phyloP scores from a whole-genome alignment of 2,329 filamentous ascomycete species.

The Bipolaris gigantea region DNA sequence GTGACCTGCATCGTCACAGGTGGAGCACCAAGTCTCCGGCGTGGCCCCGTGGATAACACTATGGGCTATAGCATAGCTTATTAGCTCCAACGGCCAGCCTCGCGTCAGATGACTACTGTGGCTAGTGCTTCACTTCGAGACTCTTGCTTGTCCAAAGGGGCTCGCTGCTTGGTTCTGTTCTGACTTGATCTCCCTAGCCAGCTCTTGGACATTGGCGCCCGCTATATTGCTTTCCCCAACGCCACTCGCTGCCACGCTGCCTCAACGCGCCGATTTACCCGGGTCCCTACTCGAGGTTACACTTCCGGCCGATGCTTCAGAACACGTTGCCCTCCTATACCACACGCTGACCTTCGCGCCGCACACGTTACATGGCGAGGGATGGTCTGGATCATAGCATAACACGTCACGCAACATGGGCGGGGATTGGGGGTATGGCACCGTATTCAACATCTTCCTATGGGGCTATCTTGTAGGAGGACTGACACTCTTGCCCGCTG shows the following conservation, averaged over 20 bases:
- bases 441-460: slow-evolving; percentile 29
- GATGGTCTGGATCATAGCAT: slow-evolving; percentile 19
- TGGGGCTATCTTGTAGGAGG: slow-evolving; percentile 33
- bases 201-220: background rate
- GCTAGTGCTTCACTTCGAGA: slow-evolving; percentile 1
- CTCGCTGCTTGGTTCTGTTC: background rate
- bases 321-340: background rate
- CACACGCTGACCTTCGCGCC: background rate
- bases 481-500: slow-evolving; percentile 25
- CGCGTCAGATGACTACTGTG: slow-evolving; percentile 6
- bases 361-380: slow-evolving; percentile 11
- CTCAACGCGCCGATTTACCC: slow-evolving; percentile 13
- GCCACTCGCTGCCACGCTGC: slow-evolving; percentile 17
- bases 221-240: slow-evolving; percentile 6
- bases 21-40: slow-evolving; percentile 17
- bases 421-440: slow-evolving; percentile 30
- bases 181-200: background rate
- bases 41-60: background rate
- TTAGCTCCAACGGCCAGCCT: slow-evolving; percentile 11
- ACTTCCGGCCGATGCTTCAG: background rate
- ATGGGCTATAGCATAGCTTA: slow-evolving; percentile 2
- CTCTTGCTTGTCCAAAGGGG: background rate
- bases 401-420: slow-evolving; percentile 29
- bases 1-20: slow-evolving; percentile 18
- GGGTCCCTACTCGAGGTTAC: slow-evolving; percentile 4